These are phyloP conservation scores for Dioscorea alata DNA, from an alignment of 106 monocot species.

Conservation along the genomic window DNA sequence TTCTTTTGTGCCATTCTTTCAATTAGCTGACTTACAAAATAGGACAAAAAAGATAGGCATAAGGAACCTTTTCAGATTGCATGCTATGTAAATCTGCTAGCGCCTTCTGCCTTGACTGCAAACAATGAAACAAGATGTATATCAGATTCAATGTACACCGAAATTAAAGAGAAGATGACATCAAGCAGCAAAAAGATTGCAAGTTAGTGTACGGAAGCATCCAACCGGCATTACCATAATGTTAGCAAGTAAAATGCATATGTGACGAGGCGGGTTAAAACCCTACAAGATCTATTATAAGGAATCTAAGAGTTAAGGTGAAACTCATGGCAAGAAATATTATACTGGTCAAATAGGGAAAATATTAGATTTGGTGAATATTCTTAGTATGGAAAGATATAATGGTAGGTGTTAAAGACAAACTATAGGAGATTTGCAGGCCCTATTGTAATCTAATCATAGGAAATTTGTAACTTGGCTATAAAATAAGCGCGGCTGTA, in stretches of 20 bases:
- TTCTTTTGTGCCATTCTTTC: not conserved
- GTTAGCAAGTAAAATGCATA: not conserved
- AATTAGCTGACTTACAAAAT: not conserved
- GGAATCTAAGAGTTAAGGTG: not conserved
- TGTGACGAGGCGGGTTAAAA: not conserved
- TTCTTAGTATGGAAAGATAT: too few species aligned
- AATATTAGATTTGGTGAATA: not conserved
- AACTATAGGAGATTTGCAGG: not conserved
- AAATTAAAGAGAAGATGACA: not conserved
- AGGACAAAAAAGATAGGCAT: not conserved
- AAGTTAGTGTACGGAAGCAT: not conserved
- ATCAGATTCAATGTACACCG: not conserved
- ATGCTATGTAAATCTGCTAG: conserved; percentile 32
- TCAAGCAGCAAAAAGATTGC: not conserved
- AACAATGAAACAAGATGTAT: not conserved
- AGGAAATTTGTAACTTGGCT: too few species aligned
- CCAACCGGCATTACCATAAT: not conserved
- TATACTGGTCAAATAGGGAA: not conserved
- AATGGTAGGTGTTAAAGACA: not conserved
- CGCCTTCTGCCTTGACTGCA: conserved; percentile 48
- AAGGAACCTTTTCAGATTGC: conserved; percentile 12
- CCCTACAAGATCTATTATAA: not conserved
- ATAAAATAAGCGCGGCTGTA: too few species aligned
- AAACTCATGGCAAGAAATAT: not conserved
- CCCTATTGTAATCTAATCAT: not conserved